Evolutionary conservation across 441 rosid genomes (phyloP), one percentile per base, ranked within the genome.

Genomic region (Pelargonium exstipulatum): DNA sequence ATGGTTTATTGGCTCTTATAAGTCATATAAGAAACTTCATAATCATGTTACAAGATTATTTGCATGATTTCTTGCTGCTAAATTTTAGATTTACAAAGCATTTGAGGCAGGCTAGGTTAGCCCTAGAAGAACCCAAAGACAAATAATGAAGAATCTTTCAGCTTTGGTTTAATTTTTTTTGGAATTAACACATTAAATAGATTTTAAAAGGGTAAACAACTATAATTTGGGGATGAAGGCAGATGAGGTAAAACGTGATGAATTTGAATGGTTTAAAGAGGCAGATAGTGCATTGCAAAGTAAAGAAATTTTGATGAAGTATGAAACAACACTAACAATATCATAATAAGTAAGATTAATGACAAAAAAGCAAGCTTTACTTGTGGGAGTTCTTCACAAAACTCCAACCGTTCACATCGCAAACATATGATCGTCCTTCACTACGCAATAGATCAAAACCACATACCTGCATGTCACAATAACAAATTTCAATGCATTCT

Each of bases 341-440:
- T 55, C n/a, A 60, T 12, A 60, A 9, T 61, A 61, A 24, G 40
- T 1, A 26, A 14, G 20, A 37, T 61, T 61, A 10, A 61, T 24
- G 40, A 61, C 64, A 57, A 61, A 61, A 9, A 37, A 37, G 42
- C 42, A 37, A 6, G 42, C 42, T 37, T 84, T 88, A 95, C 99
- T 96, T 96, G 86, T 93, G 83, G 49, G 99, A 96, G 80, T 96
- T 96, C 86, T 96, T 93, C 83, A 96, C 99, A 83, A 93, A 96
- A 85, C 99, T 93, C 99, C 99, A 96, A 57, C 99, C 99, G 83
- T 96, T 96, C 69, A 96, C 99, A 86, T 96, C 99, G 76, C 98
- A 96, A 66, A 96, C 98, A 80, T 91, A 96, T 32, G 99, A 96
- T 35, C 97, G 87, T 17, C 98, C 99, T 76, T 93, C 97, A 57